phyloP scores from a whole-genome alignment of 192 early-diverging fungal species.

The Pilaira anomala region DNA sequence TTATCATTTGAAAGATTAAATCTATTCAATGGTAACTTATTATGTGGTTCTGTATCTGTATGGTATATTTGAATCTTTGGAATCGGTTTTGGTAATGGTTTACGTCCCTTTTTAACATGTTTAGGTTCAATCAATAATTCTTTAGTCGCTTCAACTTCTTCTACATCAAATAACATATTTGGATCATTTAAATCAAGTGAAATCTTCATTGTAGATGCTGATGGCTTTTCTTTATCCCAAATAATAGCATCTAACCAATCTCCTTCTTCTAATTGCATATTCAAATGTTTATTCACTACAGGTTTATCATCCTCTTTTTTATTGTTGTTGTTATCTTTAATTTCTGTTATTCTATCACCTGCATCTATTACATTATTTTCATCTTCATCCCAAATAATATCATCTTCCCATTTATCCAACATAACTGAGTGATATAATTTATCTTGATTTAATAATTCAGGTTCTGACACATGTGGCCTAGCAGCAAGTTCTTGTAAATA shows the following conservation, averaged over 20 bases:
- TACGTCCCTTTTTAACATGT: conserved; percentile 32
- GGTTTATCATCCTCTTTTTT: not conserved
- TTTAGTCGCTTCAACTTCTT: conserved; percentile 45
- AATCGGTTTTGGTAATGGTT: conserved; percentile 26
- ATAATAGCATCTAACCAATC: conserved; percentile 75
- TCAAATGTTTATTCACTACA: conserved; percentile 33
- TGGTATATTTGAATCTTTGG: conserved; percentile 29
- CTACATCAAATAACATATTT: conserved; percentile 71
- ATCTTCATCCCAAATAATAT: conserved; percentile 72
- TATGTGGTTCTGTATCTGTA: conserved; percentile 57
- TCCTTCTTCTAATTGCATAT: conserved; percentile 62
- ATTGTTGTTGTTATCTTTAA: too few species aligned
- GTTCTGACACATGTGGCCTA: not conserved
- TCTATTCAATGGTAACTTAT: conserved; percentile 60
- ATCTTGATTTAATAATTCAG: conserved; percentile 17
- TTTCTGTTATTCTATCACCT: too few species aligned
- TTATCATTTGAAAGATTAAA: conserved; percentile 91
- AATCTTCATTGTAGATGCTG: conserved; percentile 53
- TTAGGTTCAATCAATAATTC: conserved; percentile 26
- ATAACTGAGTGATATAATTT: conserved; percentile 64
- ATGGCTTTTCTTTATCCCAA: conserved; percentile 70
- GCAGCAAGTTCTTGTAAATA: not conserved
- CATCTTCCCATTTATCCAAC: conserved; percentile 81
- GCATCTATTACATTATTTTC: conserved; percentile 25
- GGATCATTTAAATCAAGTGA: conserved; percentile 66